Evolutionary conservation across 2,329 filamentous ascomycete species (phyloP).

Genomic region (Diaporthe ilicicola): DNA sequence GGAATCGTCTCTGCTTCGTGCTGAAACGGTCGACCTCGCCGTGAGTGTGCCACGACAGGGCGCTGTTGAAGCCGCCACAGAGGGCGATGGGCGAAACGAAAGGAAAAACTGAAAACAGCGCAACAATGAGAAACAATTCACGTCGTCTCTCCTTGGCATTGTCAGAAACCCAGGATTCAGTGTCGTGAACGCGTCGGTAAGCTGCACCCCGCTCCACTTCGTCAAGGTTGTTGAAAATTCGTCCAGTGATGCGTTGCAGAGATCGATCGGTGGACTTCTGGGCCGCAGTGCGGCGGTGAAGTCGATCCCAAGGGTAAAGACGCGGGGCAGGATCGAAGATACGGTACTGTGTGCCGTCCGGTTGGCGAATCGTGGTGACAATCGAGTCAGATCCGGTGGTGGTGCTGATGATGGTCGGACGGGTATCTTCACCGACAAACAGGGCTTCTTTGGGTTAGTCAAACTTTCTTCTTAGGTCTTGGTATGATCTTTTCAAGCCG

Average conservation of each 20-base stretch:
- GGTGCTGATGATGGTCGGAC: conserved; percentile 29
- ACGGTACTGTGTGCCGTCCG: conserved; percentile 22
- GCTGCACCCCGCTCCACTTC: conserved; percentile 34
- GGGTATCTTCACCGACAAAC: background rate
- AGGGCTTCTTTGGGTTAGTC: conserved; percentile 19
- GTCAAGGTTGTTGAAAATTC: conserved; percentile 22
- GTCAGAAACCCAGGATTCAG: conserved; percentile 39
- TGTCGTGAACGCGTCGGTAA: conserved; percentile 2
- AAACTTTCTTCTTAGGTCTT: background rate
- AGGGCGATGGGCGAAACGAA: conserved; percentile 56
- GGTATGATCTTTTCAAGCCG: background rate
- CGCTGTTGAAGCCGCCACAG: conserved; percentile 53
- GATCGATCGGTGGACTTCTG: conserved; percentile 29
- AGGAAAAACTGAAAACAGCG: conserved; percentile 53
- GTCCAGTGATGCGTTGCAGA: conserved; percentile 24
- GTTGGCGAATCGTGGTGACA: conserved; percentile 24
- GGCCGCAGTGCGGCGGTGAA: conserved; percentile 20
- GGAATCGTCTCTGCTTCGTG: conserved; percentile 45
- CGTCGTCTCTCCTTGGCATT: conserved; percentile 43
- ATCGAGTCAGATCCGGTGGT: conserved; percentile 25
- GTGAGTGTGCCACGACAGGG: conserved; percentile 57
- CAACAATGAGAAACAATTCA: conserved; percentile 49
- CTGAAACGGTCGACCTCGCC: conserved; percentile 54
- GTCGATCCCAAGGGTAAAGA: conserved; percentile 39
- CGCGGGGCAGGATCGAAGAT: conserved; percentile 29